Base-by-base conservation (phyloP, 371 early-diverging fungal genomes). In the Rhizopus microsporus region DNA sequence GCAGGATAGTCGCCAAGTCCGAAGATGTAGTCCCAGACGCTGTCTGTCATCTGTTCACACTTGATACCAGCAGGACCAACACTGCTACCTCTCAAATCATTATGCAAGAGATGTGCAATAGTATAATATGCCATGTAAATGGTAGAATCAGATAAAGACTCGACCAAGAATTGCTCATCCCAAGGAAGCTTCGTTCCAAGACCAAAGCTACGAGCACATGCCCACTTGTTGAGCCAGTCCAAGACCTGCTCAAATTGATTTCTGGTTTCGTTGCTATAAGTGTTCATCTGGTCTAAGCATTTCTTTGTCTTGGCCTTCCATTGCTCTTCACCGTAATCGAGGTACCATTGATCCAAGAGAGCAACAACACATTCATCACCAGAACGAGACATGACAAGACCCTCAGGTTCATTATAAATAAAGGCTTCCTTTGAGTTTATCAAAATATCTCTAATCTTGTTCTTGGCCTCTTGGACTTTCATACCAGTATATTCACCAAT, bases 101-200 rank as follows among this genome's bases (percentile, higher is more conserved):
- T 89, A 58, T 98, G 99, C 44, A 99, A 83, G 62, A 98, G 78
- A 68, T 97, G 95, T 12, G 99, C 88, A 29, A 99, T 88, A 34
- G 99, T 99, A 82, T 99, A 99, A 85, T 99, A 99, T 34, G 99
- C 96, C 99, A 99, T 99, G 81, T 99, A 99, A 67, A 99, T 99
- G 40, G 99, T 99, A 17, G 99, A 99, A 75, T 99, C 99, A 43
- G 95, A 94, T 35, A 99, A 85, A 30, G 98, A 97, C 83, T 99
- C 99, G 63, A 99, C 97, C 68, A 99, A 81, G 80, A 89, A 97
- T 71, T 91, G 82, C 31, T 85, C 78, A 77, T 99, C 99, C 98
- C 98, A 99, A 23, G 99, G 99, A 57, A 99, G 75, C 56, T 86
- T 88, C 61, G 93, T 91, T 55, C 99, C 99, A 46, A 99, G 85